Base-by-base conservation (phyloP, 768 basidiomycete genomes). In the Collybia nuda region DNA sequence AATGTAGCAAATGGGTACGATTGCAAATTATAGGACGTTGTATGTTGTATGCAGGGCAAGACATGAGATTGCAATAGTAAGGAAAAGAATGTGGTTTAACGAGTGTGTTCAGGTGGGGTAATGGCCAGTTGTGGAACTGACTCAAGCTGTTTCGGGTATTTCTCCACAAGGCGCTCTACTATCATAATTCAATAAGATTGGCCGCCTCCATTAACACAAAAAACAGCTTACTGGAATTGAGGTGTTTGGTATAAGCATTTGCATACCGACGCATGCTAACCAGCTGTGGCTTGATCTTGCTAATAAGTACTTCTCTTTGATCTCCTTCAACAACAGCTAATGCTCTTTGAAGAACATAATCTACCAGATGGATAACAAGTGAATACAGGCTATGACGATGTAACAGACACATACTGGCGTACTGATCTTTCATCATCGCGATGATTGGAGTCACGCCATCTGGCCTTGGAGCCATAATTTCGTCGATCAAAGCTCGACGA, bases 301-400 rank as follows among this genome's bases (percentile, higher is more conserved):
- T 72, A 55, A 85, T 79, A 28, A 95, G 67, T 9, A 66, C 63
- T 43, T 86, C 84, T 65, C 80, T 82, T 69, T 95, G 93, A 21
- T 87, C 80, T 14, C 79, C 82, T 54, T 86, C 86, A 3, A 80
- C 84, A 17, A 86, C 78, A 18, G 70, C 70, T 47, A 95, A 70
- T 2, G 90, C 88, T 24, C 87, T 80, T 64, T 93, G 92, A 39
- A 93, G 76, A 51, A 94, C 92, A 62, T 93, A 94, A 66, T 93
- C 90, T 93, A 41, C 36, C 39, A 48, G 24, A 2, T 32, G 32
- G 44, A 48, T 49, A 35, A 53, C 40, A 41, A 44, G 24, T 40
- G 26, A 35, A 21, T 36, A n/a, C 38, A 38, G 14, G 40, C 32
- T 40, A n/a, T 2, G 21, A 6, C 29, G 39, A 3, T 26, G 12